phyloP scores from a whole-genome alignment of 1,284 basidiomycete species.

The Cystobasidium slooffiae region DNA sequence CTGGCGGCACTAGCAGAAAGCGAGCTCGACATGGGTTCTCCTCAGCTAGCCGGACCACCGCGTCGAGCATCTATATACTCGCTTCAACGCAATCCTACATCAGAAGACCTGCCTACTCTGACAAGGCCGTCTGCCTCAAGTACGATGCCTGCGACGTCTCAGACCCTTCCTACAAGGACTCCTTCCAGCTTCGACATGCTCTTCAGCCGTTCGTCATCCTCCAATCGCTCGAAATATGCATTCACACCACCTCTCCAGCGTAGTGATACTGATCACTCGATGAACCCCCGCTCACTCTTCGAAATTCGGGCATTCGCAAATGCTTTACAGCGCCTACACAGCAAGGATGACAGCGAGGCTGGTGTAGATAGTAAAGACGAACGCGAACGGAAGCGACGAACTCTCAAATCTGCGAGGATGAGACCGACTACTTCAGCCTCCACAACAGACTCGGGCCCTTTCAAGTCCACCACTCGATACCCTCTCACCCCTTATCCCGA shows the following conservation, averaged over 20 bases:
- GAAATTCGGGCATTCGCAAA: constrained; percentile 5
- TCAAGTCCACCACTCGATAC: constrained; percentile 6
- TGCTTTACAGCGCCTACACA: neutral
- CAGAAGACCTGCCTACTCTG: constrained; percentile 1
- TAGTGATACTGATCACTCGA: neutral
- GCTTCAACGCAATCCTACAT: neutral
- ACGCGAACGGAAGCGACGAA: neutral
- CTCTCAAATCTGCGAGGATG: neutral
- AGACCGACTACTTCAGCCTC: constrained; percentile 1
- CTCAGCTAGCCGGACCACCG: neutral
- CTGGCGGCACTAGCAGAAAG: neutral
- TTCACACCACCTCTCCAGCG: constrained; percentile 12
- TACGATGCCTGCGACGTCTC: neutral
- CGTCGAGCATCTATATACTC: constrained; percentile 1
- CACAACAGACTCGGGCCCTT: neutral
- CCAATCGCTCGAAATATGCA: constrained; percentile 5
- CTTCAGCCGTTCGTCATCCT: constrained; percentile 7
- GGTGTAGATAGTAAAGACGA: neutral
- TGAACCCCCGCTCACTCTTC: constrained; percentile 7
- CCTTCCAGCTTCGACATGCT: constrained; percentile 19
- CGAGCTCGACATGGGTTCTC: neutral
- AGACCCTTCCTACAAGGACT: neutral
- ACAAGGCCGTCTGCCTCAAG: neutral
- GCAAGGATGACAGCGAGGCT: neutral
- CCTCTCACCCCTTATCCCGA: constrained; percentile 7